Percentiles rank a stretch among this genome's conserved stretches.
These are phyloP conservation scores for Kazachstania sp. DNA, from an alignment of 1,139 yeast species.

Conservation along the genomic window DNA sequence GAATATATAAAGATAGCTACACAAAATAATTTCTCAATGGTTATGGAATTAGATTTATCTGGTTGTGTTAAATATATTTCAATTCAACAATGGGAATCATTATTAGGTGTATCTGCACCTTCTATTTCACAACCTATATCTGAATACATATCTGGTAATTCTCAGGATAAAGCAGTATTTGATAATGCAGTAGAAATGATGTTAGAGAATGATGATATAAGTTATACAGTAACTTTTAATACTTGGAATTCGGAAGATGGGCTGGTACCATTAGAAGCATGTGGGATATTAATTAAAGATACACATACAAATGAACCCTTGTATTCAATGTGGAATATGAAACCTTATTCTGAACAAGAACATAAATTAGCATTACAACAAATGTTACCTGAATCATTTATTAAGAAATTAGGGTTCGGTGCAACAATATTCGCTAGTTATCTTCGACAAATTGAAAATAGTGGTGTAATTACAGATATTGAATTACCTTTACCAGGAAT, in stretches of 20 bases:
- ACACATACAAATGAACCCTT: constrained; percentile 47
- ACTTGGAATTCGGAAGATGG: constrained; percentile 16
- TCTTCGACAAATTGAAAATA: constrained; percentile 51
- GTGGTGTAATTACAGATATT: constrained; percentile 52
- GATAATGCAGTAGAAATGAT: constrained; percentile 61
- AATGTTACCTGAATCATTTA: constrained; percentile 56
- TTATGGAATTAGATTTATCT: constrained; percentile 73
- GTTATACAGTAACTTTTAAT: constrained; percentile 64
- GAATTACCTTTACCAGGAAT: constrained; percentile 68
- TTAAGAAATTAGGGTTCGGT: constrained; percentile 78
- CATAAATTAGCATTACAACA: constrained; percentile 34
- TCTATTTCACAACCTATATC: neutral
- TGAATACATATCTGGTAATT: constrained; percentile 41
- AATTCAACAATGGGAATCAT: constrained; percentile 60
- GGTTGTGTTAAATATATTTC: constrained; percentile 71
- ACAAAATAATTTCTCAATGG: constrained; percentile 66
- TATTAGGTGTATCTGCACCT: constrained; percentile 44
- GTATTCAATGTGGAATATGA: constrained; percentile 90
- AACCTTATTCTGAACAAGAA: constrained; percentile 56
- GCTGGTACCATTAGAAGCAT: constrained; percentile 76
- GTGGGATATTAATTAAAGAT: constrained; percentile 85
- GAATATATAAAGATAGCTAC: constrained; percentile 40
- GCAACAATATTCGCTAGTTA: constrained; percentile 75
- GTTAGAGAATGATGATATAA: constrained; percentile 57
- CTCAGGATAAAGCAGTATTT: constrained; percentile 60